Percentiles rank a stretch among this genome's conserved stretches.
These are phyloP conservation scores for Xylariaceae sp. DNA, from an alignment of 2,329 filamentous ascomycete genomes.

Conservation along the genomic window DNA sequence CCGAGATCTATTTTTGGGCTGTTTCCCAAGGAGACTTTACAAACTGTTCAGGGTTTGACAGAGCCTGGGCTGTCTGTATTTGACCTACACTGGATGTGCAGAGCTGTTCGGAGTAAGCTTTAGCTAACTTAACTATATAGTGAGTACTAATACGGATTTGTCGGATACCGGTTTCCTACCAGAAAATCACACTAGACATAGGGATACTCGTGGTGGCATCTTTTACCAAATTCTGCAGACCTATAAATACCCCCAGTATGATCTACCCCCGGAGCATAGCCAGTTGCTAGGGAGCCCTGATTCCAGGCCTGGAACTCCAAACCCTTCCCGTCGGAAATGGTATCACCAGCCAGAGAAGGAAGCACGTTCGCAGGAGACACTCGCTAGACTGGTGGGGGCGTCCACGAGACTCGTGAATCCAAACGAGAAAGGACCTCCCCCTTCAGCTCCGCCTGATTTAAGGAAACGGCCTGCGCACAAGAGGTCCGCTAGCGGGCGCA, in stretches of 20 bases:
- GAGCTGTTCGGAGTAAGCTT: background rate
- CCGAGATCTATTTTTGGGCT: background rate
- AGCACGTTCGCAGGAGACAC: slow-evolving; percentile 44
- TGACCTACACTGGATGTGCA: background rate
- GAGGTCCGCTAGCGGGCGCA: slow-evolving; percentile 37
- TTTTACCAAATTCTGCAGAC: slow-evolving; percentile 32
- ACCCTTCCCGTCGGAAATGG: slow-evolving; percentile 46
- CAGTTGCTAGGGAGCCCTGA: background rate
- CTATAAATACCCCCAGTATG: slow-evolving; percentile 21
- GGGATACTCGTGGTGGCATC: slow-evolving; percentile 20
- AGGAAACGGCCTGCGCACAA: slow-evolving; percentile 37
- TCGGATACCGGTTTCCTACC: background rate
- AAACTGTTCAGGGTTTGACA: background rate
- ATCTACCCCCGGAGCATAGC: slow-evolving; percentile 25
- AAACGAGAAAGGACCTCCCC: slow-evolving; percentile 10
- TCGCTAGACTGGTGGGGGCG: slow-evolving; percentile 43
- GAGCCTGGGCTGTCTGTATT: background rate
- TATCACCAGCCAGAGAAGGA: slow-evolving; percentile 40
- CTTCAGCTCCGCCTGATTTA: slow-evolving; percentile 19
- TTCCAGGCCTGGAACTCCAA: slow-evolving; percentile 36
- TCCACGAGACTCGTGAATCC: slow-evolving; percentile 28
- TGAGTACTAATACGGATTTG: background rate
- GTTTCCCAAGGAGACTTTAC: background rate
- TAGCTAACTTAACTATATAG: background rate
- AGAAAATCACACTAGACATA: slow-evolving; percentile 14